These are phyloP conservation scores for Paramecium bursaria DNA, from an alignment of 73 alveolate species.

Conservation along the genomic window DNA sequence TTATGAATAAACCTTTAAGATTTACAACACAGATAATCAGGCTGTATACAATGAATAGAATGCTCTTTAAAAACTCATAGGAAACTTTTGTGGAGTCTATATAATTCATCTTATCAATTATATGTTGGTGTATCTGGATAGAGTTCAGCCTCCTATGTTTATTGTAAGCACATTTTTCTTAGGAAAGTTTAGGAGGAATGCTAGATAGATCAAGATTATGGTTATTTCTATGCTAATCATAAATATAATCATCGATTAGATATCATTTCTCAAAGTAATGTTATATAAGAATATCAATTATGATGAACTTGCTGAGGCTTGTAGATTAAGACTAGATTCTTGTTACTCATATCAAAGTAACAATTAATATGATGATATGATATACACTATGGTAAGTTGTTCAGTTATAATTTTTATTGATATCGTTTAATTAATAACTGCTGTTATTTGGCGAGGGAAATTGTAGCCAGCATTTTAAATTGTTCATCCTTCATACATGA, in stretches of 20 bases:
- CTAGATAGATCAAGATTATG: neutral
- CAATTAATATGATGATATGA: neutral
- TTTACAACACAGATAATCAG: too few species aligned
- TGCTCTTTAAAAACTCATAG: too few species aligned
- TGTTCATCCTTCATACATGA: conserved; percentile 24
- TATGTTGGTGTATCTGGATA: conserved; percentile 3
- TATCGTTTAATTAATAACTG: neutral
- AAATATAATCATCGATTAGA: too few species aligned
- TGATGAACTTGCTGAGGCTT: too few species aligned
- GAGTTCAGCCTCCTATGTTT: neutral
- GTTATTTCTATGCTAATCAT: neutral
- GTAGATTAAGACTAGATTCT: too few species aligned
- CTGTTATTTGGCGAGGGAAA: conserved; percentile 11
- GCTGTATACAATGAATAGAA: too few species aligned
- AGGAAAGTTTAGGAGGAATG: conserved; percentile 22
- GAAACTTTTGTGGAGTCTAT: conserved; percentile 22
- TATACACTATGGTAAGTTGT: neutral
- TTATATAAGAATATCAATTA: too few species aligned
- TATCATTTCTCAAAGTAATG: too few species aligned
- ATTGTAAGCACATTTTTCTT: conserved; percentile 21
- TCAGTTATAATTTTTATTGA: neutral
- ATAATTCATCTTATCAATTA: conserved; percentile 7
- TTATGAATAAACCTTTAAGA: too few species aligned
- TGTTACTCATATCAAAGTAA: too few species aligned
- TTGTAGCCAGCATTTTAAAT: conserved; percentile 32